Evolutionary conservation across 495 filamentous ascomycete species (phyloP).

Genomic region (Penicillium paxilli): DNA sequence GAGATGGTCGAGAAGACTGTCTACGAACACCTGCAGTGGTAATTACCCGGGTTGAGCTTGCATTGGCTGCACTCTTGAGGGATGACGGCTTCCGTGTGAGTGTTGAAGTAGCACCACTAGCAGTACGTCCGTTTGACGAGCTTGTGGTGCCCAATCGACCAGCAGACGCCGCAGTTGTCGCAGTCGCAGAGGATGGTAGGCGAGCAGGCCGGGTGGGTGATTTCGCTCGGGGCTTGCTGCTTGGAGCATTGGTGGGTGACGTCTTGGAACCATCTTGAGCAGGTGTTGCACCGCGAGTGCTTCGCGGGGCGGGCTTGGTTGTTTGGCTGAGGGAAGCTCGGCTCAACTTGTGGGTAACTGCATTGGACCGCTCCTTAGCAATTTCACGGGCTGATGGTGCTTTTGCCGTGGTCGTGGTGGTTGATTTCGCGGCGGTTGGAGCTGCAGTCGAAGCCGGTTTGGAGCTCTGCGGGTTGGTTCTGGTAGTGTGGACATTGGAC

Average conservation of each 20-base stretch:
- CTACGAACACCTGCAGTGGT: conserved; percentile 29
- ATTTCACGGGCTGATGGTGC: conserved; percentile 19
- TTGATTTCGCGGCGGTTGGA: conserved; percentile 26
- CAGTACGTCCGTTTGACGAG: conserved; percentile 47
- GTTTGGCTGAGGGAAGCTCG: conserved; percentile 32
- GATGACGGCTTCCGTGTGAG: conserved; percentile 47
- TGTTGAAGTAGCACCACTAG: conserved; percentile 28
- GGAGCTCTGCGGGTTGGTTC: conserved; percentile 34
- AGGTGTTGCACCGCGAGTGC: conserved; percentile 33
- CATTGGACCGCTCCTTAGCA: conserved; percentile 31
- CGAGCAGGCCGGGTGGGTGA: conserved; percentile 66
- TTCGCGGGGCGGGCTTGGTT: conserved; percentile 27
- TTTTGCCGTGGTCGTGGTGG: conserved; percentile 18
- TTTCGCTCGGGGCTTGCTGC: conserved; percentile 57
- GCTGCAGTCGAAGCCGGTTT: conserved; percentile 20
- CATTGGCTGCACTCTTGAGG: conserved; percentile 27
- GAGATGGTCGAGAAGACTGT: conserved; percentile 43
- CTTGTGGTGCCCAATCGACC: conserved; percentile 50
- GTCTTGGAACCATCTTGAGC: conserved; percentile 31
- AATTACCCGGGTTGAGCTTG: conserved; percentile 20
- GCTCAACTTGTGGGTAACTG: conserved; percentile 32
- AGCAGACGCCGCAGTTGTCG: conserved; percentile 61
- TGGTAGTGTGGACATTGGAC: conserved; percentile 41
- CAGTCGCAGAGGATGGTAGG: conserved; percentile 59
- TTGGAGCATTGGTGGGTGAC: conserved; percentile 15